Evolutionary conservation across 2,329 filamentous ascomycete species (phyloP), one percentile per base, ranked within the genome.

Genomic region (Apiospora kogelbergensis): DNA sequence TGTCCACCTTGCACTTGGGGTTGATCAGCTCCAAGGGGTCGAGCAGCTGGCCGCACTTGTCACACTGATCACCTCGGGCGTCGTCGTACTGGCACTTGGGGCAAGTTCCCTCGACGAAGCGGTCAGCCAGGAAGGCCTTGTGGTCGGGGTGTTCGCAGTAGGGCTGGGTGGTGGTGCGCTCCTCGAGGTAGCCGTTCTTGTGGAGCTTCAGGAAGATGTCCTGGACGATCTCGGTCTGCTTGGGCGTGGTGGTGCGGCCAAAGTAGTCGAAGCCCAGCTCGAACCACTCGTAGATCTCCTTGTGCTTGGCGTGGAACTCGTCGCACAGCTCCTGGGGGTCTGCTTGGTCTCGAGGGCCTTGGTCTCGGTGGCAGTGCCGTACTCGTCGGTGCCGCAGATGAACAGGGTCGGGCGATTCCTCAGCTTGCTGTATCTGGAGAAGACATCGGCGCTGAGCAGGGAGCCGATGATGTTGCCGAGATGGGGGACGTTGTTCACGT

Each of bases 261-360:
- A 98, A 99, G 81, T 95, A 91, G 82, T 98, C 95, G 78, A 98
- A 98, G 69, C 88, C 90, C 77, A 98, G 95, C 78, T 94, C 90
- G 83, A 99, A 99, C 94, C 95, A 98, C 80, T 97, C 89, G 81
- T 98, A 98, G 73, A 98, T 92, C 65, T 92, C 93, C 76, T 94
- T 90, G 82, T 98, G 95, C 70, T 97, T 90, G 76, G 89, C 90
- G 83, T 97, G 93, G 84, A 97, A 98, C 84, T 98, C 97, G 81
- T 93, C 89, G 84, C 95, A 98, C 15, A 98, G 89, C 78, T 95
- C 88, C 76, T 92, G 87, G 26, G 95, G 15, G 91, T 94, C 72
- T 94, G 85, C 17, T 91, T 91, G 79, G 96, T 94, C 79, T 97
- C 94, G 48, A 98, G 89, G 5, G 95, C 95, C 84, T 97, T 97